Percentiles rank a stretch among this genome's conserved stretches.
Evolutionary conservation across 1,284 basidiomycete species (phyloP).

Genomic region (Boletus austroedulis): DNA sequence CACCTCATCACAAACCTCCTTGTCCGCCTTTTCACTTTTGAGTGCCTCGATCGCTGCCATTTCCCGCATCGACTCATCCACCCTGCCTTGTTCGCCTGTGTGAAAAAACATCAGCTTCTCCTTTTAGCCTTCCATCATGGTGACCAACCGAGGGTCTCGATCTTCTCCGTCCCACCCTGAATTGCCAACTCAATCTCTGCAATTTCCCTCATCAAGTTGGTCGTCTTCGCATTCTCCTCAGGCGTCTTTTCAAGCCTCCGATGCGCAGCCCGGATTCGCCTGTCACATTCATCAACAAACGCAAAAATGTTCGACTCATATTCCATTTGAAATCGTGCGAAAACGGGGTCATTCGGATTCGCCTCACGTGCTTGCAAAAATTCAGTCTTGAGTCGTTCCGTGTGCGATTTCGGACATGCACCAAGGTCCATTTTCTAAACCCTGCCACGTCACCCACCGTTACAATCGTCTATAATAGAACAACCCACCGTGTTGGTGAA

Average conservation of each 20-base stretch:
- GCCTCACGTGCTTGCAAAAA: conserved; percentile 78
- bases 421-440: conserved; percentile 98
- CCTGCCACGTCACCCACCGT: conserved; percentile 9
- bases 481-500: conserved; percentile 95
- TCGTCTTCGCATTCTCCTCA: conserved; percentile 98
- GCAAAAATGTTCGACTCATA: conserved; percentile 94
- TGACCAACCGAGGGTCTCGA: conserved; percentile 82
- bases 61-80: conserved; percentile 98
- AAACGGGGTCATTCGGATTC: conserved; percentile 74
- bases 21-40: conserved; percentile 94
- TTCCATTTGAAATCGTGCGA: conserved; percentile 85
- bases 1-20: conserved; percentile 68
- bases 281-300: conserved; percentile 98
- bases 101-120: conserved; percentile 3
- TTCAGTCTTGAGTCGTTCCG: conserved; percentile 90
- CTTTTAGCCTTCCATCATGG: conserved; percentile 14
- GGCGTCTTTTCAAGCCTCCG: conserved; percentile 97
- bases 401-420: conserved; percentile 95
- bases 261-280: conserved; percentile 92
- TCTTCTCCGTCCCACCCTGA: conserved; percentile 97
- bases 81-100: conserved; percentile 91
- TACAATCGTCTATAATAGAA: conserved; percentile 2
- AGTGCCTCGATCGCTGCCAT: conserved; percentile 96
- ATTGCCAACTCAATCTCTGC: conserved; percentile 98
- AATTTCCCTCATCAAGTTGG: conserved; percentile 98